phyloP scores from a whole-genome alignment of 164 flowering plant genomes.

The Umbellularia californica region DNA sequence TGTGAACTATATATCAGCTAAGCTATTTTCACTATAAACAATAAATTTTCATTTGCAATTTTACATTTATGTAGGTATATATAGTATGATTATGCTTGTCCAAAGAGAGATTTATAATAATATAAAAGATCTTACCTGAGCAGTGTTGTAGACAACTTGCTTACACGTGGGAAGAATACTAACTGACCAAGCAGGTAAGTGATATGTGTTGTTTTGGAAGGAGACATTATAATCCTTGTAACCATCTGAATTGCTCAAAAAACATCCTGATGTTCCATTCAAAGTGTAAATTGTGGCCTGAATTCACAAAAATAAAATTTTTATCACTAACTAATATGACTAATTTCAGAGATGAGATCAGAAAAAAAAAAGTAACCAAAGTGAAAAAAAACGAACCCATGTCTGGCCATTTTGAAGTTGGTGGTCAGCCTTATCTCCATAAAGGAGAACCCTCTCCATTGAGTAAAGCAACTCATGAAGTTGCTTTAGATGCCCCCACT shows the following conservation, averaged over 20 bases:
- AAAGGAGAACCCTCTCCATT: slow-evolving; percentile 26
- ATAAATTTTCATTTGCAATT: too few relatives aligned
- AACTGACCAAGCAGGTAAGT: slow-evolving; percentile 77
- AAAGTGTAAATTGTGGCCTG: slow-evolving; percentile 9
- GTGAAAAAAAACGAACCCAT: neutral
- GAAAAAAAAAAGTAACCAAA: neutral
- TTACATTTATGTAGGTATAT: neutral
- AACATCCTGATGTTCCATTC: slow-evolving; percentile 33
- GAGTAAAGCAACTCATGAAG: slow-evolving; percentile 28
- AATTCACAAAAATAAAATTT: neutral
- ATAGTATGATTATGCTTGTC: neutral
- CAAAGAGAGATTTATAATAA: neutral
- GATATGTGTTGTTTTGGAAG: slow-evolving; percentile 21
- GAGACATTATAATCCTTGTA: slow-evolving; percentile 25
- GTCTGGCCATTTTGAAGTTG: slow-evolving; percentile 3
- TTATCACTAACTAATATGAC: neutral
- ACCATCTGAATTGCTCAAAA: slow-evolving; percentile 39
- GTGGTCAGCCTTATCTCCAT: slow-evolving; percentile 11
- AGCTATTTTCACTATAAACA: too few relatives aligned
- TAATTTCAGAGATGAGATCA: neutral
- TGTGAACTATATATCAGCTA: too few relatives aligned
- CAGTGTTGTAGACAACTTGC: slow-evolving; percentile 51
- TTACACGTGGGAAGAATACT: slow-evolving; percentile 55
- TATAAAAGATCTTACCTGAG: slow-evolving; percentile 34
- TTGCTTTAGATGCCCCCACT: slow-evolving; percentile 41